Evolutionary conservation across 1,139 yeast species (phyloP), one percentile per base, ranked within the genome.

Genomic region (Protomyces gravidus): DNA sequence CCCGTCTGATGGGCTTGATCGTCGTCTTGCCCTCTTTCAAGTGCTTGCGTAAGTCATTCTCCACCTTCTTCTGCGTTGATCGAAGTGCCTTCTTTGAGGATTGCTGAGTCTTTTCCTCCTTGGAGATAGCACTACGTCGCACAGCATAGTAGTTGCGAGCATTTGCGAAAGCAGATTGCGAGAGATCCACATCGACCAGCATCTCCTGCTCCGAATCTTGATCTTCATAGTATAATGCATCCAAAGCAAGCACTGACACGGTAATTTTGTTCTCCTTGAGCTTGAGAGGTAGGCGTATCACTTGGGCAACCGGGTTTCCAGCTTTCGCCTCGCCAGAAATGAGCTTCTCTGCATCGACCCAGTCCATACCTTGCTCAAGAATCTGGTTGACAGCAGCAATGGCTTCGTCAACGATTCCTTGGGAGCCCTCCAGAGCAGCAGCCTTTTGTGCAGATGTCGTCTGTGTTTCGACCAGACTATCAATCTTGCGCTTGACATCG

Each of bases 351-450:
- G 90, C 89, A 64, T 89, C 86, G 33, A 82, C 79, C 98, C 98
- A 92, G 70, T 92, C 97, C 90, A 89, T 88, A 65, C 89, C 94
- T 69, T 88, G 95, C 57, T 85, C 83, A 4, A 90, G 65, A 60
- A 88, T 73, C 0, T 75, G 75, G 62, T 83, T 85, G 6, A 92
- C 85, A 9, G 88, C 85, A 13, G 71, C 73, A 62, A 81, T 84
- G 51, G 95, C 89, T 26, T 81, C 81, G 59, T 86, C 92, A 2
- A 90, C 90, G 39, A 81, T 69, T 32, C 82, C 83, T 2, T 94
- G 85, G 69, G 86, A 78, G 42, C 78, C 75, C 62, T 87, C 86
- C 45, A 92, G 82, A 4, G 87, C 76, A 65, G 83, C 84, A 13
- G 96, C 97, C 66, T 84, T 84, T 62, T 76, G 75, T 61, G 80